These are phyloP conservation scores for Zygotorulaspora danielsina DNA, from an alignment of 805 yeast genomes.

Conservation along the genomic window DNA sequence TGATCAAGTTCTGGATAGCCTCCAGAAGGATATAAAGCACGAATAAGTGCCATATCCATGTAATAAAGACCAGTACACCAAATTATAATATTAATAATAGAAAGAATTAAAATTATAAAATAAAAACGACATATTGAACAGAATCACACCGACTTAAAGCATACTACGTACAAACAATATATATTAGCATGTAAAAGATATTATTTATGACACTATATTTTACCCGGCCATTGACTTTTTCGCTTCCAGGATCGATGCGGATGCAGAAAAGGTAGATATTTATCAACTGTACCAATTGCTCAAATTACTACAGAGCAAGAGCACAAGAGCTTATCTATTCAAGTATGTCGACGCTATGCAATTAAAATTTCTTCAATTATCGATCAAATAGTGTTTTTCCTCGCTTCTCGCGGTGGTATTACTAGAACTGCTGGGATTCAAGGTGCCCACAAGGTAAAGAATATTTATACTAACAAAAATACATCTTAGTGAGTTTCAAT, in stretches of 20 bases:
- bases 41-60: constrained; percentile 1
- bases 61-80: background rate
- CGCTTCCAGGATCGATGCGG: background rate
- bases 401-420: background rate
- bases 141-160: too few species aligned
- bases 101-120: background rate
- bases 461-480: constrained; percentile 5
- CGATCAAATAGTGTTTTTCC: background rate
- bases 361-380: too few species aligned
- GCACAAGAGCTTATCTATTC: background rate
- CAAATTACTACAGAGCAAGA: background rate
- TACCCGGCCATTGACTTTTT: constrained; percentile 1
- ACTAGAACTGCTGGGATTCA: background rate
- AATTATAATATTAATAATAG: background rate
- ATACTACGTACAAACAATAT: background rate
- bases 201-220: background rate
- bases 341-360: constrained; percentile 3
- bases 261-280: background rate
- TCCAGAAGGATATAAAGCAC: constrained; percentile 29
- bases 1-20: constrained; percentile 40
- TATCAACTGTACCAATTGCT: background rate
- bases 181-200: background rate
- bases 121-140: background rate
- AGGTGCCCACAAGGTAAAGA: background rate
- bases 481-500: constrained; percentile 22